These are phyloP conservation scores for Pseudogymnoascus sp. DNA, from an alignment of 2,329 filamentous ascomycete species.

Conservation along the genomic window DNA sequence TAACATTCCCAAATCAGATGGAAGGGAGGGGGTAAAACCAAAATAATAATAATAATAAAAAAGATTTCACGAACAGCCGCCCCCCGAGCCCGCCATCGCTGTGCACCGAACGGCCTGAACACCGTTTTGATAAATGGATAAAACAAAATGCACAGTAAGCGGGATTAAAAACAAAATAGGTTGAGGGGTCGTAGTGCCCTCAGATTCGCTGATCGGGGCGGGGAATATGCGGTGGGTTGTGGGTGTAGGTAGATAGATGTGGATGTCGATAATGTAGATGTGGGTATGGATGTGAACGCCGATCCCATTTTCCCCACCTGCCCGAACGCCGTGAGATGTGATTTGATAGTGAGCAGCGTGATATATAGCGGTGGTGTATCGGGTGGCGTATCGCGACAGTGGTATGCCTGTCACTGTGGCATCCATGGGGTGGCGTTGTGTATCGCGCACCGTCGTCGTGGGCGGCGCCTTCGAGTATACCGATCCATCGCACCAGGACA, in stretches of 20 bases:
- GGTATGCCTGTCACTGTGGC: not conserved
- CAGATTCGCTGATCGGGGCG: not conserved
- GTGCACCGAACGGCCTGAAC: not conserved
- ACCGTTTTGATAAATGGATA: not conserved
- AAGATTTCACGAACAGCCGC: not conserved
- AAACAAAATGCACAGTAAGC: not conserved
- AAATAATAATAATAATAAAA: not conserved
- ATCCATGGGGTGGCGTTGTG: not conserved
- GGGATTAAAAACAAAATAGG: not conserved
- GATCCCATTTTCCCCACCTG: not conserved
- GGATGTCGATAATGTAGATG: not conserved
- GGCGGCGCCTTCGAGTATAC: not conserved
- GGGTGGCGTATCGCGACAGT: not conserved
- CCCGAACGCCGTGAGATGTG: not conserved
- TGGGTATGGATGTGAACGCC: not conserved
- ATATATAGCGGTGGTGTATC: not conserved
- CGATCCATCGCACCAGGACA: not conserved
- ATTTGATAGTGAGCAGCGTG: not conserved
- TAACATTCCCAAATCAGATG: not conserved
- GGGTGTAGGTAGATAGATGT: not conserved
- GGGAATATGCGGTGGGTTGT: not conserved
- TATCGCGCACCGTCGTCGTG: not conserved
- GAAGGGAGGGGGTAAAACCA: not conserved
- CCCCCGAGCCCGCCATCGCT: not conserved
- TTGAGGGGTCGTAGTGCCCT: not conserved